Conservation (phyloP, 805 yeast species). For the Deakozyma indianensis region DNA sequence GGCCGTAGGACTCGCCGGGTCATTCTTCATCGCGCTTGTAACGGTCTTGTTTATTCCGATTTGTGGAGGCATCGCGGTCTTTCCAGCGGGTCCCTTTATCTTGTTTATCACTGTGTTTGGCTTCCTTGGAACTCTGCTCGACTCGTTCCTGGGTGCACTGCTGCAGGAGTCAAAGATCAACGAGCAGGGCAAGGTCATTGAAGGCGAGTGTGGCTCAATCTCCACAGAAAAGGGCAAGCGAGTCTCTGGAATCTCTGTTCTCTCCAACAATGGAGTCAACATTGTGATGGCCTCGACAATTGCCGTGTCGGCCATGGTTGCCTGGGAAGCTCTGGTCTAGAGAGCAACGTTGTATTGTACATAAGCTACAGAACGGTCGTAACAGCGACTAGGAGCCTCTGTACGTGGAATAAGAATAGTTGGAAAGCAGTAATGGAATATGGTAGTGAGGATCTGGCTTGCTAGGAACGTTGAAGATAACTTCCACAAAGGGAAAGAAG, state of each 20-base stretch:
- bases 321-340: slow-evolving; percentile 8
- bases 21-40: slow-evolving; percentile 21
- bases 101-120: slow-evolving; percentile 22
- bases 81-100: slow-evolving; percentile 11
- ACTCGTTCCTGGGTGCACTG: slow-evolving; percentile 29
- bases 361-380: too few relatives aligned
- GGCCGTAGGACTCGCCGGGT: slow-evolving; percentile 24
- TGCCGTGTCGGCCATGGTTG: slow-evolving; percentile 17
- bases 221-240: slow-evolving; percentile 12
- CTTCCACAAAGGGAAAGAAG: slow-evolving; percentile 82
- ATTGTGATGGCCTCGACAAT: slow-evolving; percentile 22
- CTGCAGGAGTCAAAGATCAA: slow-evolving; percentile 25
- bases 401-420: slow-evolving; percentile 81
- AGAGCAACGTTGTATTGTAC: too few relatives aligned
- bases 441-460: slow-evolving; percentile 77
- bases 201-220: slow-evolving; percentile 17
- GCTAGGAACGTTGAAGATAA: slow-evolving; percentile 48
- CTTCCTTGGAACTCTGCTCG: slow-evolving; percentile 24
- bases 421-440: slow-evolving; percentile 71
- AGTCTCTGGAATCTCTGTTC: slow-evolving; percentile 22
- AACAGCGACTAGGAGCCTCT: slow-evolving; percentile 55
- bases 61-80: slow-evolving; percentile 7
- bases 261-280: slow-evolving; percentile 29
- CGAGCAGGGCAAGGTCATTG: slow-evolving; percentile 23
- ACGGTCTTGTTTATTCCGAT: slow-evolving; percentile 16